phyloP scores from a whole-genome alignment of 768 basidiomycete genomes.

The Phaeotremella skinneri region DNA sequence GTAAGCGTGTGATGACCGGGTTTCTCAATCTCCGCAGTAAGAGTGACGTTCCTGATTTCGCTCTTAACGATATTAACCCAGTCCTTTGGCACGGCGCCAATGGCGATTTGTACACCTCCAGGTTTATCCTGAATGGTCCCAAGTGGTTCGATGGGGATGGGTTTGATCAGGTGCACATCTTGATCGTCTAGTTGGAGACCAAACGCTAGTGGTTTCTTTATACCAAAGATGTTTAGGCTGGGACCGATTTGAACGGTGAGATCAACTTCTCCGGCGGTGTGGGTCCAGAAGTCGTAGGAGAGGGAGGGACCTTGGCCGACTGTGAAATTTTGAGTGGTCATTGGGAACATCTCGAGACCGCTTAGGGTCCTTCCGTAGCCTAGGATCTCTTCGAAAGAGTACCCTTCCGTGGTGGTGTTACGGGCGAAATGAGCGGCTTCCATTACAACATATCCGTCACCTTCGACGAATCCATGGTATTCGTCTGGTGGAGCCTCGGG shows the following conservation, averaged over 20 bases:
- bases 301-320: conserved; percentile 63
- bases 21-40: conserved; percentile 4
- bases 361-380: conserved; percentile 63
- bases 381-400: conserved; percentile 63
- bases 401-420: conserved; percentile 57
- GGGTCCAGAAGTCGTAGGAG: conserved; percentile 56
- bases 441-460: conserved; percentile 63
- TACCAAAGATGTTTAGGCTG: conserved; percentile 31
- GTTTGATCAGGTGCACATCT: conserved; percentile 22
- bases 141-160: conserved; percentile 22
- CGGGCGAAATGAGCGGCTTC: conserved; percentile 64
- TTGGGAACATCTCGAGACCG: conserved; percentile 63
- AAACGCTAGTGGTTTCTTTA: conserved; percentile 29
- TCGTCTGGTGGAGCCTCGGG: conserved; percentile 19
- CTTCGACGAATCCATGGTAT: conserved; percentile 61
- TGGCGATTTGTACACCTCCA: conserved; percentile 6
- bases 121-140: conserved; percentile 9
- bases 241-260: conserved; percentile 41
- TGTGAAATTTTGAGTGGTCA: conserved; percentile 61
- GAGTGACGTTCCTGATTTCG: conserved; percentile 37
- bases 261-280: conserved; percentile 13
- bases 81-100: conserved; percentile 38
- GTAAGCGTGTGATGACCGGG: conserved; percentile 35
- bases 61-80: conserved; percentile 40
- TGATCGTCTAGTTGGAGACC: conserved; percentile 37